Conservation (phyloP, 2,329 filamentous ascomycete species). For the Fusarium hostae region DNA sequence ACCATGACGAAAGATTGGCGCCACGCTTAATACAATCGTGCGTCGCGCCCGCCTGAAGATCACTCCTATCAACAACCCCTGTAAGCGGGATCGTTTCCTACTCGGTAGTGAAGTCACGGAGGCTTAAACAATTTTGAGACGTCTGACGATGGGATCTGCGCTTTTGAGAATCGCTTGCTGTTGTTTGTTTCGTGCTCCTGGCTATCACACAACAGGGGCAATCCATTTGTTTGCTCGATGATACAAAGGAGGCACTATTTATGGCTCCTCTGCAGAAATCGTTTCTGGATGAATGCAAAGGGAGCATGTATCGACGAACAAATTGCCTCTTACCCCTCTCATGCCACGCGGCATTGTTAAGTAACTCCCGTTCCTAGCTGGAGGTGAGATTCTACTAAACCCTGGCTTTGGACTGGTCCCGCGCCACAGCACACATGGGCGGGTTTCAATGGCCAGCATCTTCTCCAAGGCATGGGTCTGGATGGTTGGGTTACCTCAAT, state of each 20-base stretch:
- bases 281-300: conserved; percentile 11
- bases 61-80: conserved; percentile 16
- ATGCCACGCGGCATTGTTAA: conserved; percentile 29
- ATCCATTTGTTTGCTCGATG: conserved; percentile 15
- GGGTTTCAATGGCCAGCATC: conserved; percentile 28
- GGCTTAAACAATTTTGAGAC: conserved; percentile 16
- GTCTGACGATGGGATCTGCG: conserved; percentile 16
- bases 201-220: background rate
- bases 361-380: conserved; percentile 5
- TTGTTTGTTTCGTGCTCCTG: conserved; percentile 2
- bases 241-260: conserved; percentile 16
- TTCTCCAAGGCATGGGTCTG: background rate
- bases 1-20: conserved; percentile 36
- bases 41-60: conserved; percentile 17
- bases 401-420: conserved; percentile 16
- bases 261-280: background rate
- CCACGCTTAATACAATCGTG: conserved; percentile 29
- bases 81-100: conserved; percentile 10
- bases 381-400: background rate
- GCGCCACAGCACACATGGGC: conserved; percentile 29
- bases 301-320: conserved; percentile 1
- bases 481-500: conserved; percentile 29
- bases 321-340: background rate
- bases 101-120: background rate
- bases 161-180: background rate